Base-by-base conservation (phyloP, 1,139 yeast species). In the Geotrichum klebahnii region DNA sequence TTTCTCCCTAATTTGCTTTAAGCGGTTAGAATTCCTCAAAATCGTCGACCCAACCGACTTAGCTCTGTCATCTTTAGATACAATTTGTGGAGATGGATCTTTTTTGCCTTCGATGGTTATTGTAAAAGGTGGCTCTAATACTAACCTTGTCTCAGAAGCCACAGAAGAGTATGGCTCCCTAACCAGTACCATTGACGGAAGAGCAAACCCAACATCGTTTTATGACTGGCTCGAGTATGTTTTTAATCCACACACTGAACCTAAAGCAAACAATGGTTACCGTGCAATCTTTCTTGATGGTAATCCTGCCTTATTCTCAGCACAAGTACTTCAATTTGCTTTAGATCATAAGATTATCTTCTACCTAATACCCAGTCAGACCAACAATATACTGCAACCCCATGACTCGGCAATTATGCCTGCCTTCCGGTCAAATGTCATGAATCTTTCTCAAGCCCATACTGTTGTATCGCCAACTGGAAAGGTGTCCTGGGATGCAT, bases 201-300 rank as follows among this genome's bases (percentile, higher is more conserved):
- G 52, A 17, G 35, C 51, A 22, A 51, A 43, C 46, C 8, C 44
- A 3, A 24, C 45, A 3, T 28, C 38, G 5, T 44, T 51, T 19
- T 46, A 44, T n/a, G 46, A 51, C 35, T 51, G 51, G 51, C 45
- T 51, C n/a, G 46, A 37, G 36, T 19, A 47, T 8, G 38, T 44
- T 6, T 51, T 51, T 47, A 51, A 37, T 3, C 46, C 45, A 1
- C 26, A 22, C 14, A 44, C 51, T 12, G 34, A 17, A 6, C 32
- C 36, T 5, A 34, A 39, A 35, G 26, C 34, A 2, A 10, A 17
- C 6, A 16, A 20, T 2, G 35, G 44, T 4, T 46, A 45, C 31
- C 35, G 54, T 2, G 50, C 50, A 6, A 41, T 51, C 3, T 47
- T 47, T 28, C 23, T 51, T 34, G 54, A 51, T 3, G 36, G 48